These are phyloP conservation scores for Colletotrichum melonis DNA, from an alignment of 2,329 filamentous ascomycete species.

Conservation along the genomic window DNA sequence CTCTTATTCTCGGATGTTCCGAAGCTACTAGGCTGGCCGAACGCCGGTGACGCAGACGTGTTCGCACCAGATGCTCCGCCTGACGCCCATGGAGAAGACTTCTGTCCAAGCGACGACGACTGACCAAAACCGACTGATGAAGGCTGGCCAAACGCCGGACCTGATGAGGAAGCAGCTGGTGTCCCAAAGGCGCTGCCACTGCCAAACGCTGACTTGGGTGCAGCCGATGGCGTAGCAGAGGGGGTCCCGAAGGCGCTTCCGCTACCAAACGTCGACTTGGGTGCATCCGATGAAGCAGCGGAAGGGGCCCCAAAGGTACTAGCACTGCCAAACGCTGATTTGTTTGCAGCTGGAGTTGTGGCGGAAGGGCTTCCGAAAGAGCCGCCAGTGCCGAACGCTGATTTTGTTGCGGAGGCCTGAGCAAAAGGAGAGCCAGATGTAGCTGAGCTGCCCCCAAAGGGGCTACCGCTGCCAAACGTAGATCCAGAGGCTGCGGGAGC, in stretches of 20 bases:
- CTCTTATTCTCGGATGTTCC: slow-evolving; percentile 49
- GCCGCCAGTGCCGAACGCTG: slow-evolving; percentile 17
- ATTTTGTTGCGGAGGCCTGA: slow-evolving; percentile 50
- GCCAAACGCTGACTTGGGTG: slow-evolving; percentile 3
- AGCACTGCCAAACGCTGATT: slow-evolving; percentile 44
- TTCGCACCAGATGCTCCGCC: slow-evolving; percentile 46
- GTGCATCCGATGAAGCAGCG: slow-evolving; percentile 41
- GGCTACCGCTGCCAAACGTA: slow-evolving; percentile 55
- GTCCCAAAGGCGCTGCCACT: slow-evolving; percentile 16
- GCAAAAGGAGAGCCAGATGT: slow-evolving; percentile 60
- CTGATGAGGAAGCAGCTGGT: slow-evolving; percentile 42
- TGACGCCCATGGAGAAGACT: slow-evolving; percentile 65
- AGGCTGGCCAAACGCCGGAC: slow-evolving; percentile 47
- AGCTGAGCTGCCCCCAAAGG: slow-evolving; percentile 54
- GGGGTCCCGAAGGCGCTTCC: slow-evolving; percentile 10
- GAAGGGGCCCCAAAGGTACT: slow-evolving; percentile 19
- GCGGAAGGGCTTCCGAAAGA: slow-evolving; percentile 30
- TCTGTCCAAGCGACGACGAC: slow-evolving; percentile 58
- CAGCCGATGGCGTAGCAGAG: slow-evolving; percentile 41
- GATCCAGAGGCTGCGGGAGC: slow-evolving; percentile 43
- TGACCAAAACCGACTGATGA: slow-evolving; percentile 61
- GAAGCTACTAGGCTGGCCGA: slow-evolving; percentile 64
- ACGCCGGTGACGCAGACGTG: slow-evolving; percentile 54
- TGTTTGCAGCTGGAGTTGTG: slow-evolving; percentile 41
- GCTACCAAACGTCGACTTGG: slow-evolving; percentile 9